Evolutionary conservation across 2,329 filamentous ascomycete species (phyloP), one percentile per base, ranked within the genome.

Genomic region (Fusarium graminum): DNA sequence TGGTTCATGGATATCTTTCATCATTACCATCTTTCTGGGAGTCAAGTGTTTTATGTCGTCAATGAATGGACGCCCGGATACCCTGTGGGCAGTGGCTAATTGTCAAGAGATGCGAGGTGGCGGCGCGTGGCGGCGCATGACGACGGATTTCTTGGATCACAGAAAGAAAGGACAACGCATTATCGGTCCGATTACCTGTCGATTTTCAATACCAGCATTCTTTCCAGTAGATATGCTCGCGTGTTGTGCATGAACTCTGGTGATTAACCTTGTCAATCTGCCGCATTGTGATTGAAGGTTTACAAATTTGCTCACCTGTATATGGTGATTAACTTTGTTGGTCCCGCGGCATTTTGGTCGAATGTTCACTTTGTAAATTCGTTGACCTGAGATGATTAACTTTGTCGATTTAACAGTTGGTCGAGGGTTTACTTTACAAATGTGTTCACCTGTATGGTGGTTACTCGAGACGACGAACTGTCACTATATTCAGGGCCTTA

Each of bases 21-120:
- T 44, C 52, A 46, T 61, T 52, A 70, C 59, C 58, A 54, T 70
- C 42, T 69, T 67, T 68, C 60, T 41, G 49, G 65, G 64, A 60
- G 59, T 65, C 59, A 42, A 60, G 56, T 63, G 52, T 52, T 64
- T 71, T 63, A 72, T 59, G 64, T 53, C 55, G 59, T 72, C 57
- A 65, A 72, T 73, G 70, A 73, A 67, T 70, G 53, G 62, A 70
- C 59, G 67, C 67, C 59, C 49, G 59, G 67, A 73, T 72, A 72
- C 70, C 70, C 70, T 52, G 56, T 70, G 62, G 69, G 69, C 68
- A 69, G 65, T 65, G 69, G 64, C 68, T 73, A 68, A 72, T 72
- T 63, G 69, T 69, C 60, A 50, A 55, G 47, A 55, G 57, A 56
- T 56, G 59, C 44, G 57, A 71, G 46, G 54, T 52, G 50, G 50